Evolutionary conservation across 2,329 filamentous ascomycete genomes (phyloP).

Genomic region (Cladophialophora bantiana): DNA sequence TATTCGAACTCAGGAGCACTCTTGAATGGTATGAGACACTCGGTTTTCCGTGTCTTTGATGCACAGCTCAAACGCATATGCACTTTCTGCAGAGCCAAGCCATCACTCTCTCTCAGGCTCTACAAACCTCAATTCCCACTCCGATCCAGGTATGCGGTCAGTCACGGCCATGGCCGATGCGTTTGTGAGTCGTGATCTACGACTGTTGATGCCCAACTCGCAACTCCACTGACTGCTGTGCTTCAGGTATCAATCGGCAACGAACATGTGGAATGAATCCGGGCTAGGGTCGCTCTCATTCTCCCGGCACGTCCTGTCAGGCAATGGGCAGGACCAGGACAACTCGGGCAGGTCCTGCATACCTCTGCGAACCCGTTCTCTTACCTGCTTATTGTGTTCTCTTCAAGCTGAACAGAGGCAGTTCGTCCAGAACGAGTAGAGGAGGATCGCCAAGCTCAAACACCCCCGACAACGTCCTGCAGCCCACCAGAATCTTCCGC

Average conservation of each 20-base stretch:
- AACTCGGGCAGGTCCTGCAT: neutral
- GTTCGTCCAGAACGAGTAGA: slow-evolving; percentile 14
- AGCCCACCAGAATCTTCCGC: slow-evolving; percentile 24
- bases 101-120: too few species aligned
- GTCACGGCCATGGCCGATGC: slow-evolving; percentile 9
- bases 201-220: neutral
- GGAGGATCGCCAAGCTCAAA: slow-evolving; percentile 22
- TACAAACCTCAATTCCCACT: too few species aligned
- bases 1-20: too few species aligned
- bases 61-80: too few species aligned
- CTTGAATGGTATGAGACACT: too few species aligned
- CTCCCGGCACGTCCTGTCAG: neutral
- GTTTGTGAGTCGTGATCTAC: neutral
- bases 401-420: neutral
- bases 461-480: slow-evolving; percentile 23
- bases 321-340: neutral
- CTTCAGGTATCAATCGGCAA: slow-evolving; percentile 5
- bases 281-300: slow-evolving; percentile 6
- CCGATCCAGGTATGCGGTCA: slow-evolving; percentile 13
- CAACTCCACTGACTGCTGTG: neutral
- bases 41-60: too few species aligned
- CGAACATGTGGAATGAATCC: slow-evolving; percentile 12
- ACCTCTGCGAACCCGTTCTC: neutral
- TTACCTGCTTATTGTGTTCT: neutral
- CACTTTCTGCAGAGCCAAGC: too few species aligned